Percentiles rank a stretch among this genome's conserved stretches.
Evolutionary conservation across 176 grass and related monocot species (phyloP).

Genomic region (Carex littledalei): DNA sequence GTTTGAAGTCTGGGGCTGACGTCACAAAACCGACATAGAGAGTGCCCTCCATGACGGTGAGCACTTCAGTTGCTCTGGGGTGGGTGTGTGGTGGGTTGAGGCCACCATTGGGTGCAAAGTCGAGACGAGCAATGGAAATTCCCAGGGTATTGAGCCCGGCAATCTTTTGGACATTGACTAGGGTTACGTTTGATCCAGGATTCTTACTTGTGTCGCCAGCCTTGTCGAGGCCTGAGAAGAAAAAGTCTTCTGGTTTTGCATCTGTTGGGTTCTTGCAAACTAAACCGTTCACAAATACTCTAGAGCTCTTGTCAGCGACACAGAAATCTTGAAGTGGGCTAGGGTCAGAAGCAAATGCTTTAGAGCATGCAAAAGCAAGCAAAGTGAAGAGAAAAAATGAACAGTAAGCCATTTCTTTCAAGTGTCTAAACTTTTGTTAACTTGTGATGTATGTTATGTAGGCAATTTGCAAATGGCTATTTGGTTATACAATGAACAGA

Average conservation of each 20-base stretch:
- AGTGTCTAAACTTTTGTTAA: neutral
- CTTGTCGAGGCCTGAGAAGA: neutral
- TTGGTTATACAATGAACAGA: neutral
- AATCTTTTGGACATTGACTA: neutral
- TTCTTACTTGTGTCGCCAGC: neutral
- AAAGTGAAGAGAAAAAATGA: neutral
- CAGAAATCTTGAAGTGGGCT: constrained; percentile 49
- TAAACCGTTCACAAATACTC: neutral
- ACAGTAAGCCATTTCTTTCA: neutral
- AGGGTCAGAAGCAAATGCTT: constrained; percentile 38
- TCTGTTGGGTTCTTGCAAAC: neutral
- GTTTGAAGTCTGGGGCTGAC: neutral
- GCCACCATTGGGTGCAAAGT: neutral
- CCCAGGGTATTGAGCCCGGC: neutral
- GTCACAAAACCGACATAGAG: constrained; percentile 3
- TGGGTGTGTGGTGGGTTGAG: constrained; percentile 7
- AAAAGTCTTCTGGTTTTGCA: neutral
- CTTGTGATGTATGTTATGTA: neutral
- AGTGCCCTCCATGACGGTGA: neutral
- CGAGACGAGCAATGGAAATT: neutral
- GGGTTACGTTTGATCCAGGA: neutral
- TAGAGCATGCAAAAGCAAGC: neutral
- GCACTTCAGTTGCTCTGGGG: constrained; percentile 6
- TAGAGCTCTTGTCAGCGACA: neutral
- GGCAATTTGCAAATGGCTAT: neutral